A percentile compares a stretch with the other conserved stretches of the same genome.
phyloP scores from a whole-genome alignment of 148 eudicot genomes.

The Polygonum aviculare region DNA sequence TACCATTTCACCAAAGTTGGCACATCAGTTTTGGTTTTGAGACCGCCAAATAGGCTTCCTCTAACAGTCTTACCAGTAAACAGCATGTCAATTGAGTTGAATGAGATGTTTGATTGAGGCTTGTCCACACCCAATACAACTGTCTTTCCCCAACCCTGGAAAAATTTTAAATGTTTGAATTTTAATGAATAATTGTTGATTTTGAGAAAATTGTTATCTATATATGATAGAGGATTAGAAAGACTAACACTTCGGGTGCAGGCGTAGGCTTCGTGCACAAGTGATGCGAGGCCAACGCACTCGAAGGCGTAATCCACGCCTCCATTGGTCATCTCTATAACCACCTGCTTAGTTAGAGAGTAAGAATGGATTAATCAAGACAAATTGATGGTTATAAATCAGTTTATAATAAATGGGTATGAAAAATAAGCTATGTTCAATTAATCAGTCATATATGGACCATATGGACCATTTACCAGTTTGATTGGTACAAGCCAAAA shows the following conservation, averaged over 20 bases:
- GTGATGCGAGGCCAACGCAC: slow-evolving; percentile 59
- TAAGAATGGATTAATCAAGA: not conserved
- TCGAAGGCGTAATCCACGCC: slow-evolving; percentile 80
- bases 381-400: not conserved
- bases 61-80: slow-evolving; percentile 17
- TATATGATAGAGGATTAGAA: not conserved
- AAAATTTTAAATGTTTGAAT: not conserved
- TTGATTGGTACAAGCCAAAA: too few relatives aligned
- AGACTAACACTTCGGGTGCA: slow-evolving; percentile 44
- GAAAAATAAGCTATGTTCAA: not conserved
- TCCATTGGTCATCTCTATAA: slow-evolving; percentile 60
- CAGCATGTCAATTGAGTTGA: slow-evolving; percentile 15
- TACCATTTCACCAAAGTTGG: slow-evolving; percentile 19
- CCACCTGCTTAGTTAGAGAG: slow-evolving; percentile 30
- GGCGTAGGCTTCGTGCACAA: slow-evolving; percentile 64
- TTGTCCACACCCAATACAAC: slow-evolving; percentile 21
- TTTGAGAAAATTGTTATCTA: not conserved
- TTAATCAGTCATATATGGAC: too few relatives aligned
- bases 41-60: slow-evolving; percentile 23
- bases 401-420: not conserved
- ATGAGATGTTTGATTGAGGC: slow-evolving; percentile 13
- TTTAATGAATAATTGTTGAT: not conserved
- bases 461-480: too few relatives aligned
- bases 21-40: slow-evolving; percentile 22
- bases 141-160: slow-evolving; percentile 26